Conservation (phyloP, 1,284 basidiomycete genomes). For the Exobasidium rhododendri region DNA sequence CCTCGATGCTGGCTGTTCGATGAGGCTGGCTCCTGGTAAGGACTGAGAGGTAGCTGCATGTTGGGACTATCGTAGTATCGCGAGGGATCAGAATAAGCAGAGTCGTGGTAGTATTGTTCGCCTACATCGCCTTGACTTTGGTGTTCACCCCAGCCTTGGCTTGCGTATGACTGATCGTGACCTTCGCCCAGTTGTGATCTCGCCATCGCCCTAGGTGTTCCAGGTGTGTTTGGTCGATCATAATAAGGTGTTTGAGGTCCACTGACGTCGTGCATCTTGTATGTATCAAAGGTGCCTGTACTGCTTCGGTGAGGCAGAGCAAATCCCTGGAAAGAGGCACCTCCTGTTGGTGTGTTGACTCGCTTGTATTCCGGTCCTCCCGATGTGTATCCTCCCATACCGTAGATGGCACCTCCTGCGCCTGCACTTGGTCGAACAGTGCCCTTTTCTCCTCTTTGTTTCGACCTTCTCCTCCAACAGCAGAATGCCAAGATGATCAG, state of each 20-base stretch:
- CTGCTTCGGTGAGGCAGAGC: constrained; percentile 23
- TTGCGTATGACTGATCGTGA: constrained; percentile 21
- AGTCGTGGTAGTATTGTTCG: constrained; percentile 40
- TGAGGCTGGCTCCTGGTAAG: background rate
- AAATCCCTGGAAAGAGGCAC: constrained; percentile 12
- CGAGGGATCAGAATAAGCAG: constrained; percentile 23
- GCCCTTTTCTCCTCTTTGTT: constrained; percentile 13
- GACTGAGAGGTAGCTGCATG: background rate
- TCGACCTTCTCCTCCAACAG: constrained; percentile 37
- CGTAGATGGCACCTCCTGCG: constrained; percentile 19
- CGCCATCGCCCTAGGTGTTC: constrained; percentile 21
- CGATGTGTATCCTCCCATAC: constrained; percentile 11
- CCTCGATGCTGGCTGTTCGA: too few species aligned
- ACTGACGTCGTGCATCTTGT: constrained; percentile 42
- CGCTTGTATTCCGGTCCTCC: constrained; percentile 42
- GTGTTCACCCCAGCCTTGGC: constrained; percentile 46
- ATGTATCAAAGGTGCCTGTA: constrained; percentile 41
- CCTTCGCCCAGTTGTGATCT: constrained; percentile 19
- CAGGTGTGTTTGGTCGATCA: constrained; percentile 24
- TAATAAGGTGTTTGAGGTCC: constrained; percentile 25
- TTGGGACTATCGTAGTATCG: constrained; percentile 10
- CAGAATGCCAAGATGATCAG: constrained; percentile 35
- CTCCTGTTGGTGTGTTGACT: constrained; percentile 41
- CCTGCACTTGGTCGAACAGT: constrained; percentile 29
- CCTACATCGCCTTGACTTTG: constrained; percentile 39